Evolutionary conservation across 2,329 filamentous ascomycete genomes (phyloP).

Genomic region (Myrmaecium sp.): DNA sequence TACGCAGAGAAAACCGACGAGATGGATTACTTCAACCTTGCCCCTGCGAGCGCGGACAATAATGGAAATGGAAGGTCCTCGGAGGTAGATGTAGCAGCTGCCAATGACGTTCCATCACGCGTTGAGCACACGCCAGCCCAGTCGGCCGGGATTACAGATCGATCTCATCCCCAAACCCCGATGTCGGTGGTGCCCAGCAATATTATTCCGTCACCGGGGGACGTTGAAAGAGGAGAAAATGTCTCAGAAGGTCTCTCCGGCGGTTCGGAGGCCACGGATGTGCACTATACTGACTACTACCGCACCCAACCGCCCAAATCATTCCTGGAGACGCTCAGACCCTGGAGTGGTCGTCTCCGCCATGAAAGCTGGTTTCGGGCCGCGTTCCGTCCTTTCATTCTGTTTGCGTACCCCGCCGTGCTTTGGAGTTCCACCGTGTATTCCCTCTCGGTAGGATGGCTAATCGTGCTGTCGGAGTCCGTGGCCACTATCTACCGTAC

Average conservation of each 20-base stretch:
- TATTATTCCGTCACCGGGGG: no score
- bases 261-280: not conserved
- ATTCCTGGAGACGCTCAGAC: slow-evolving; percentile 55
- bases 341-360: slow-evolving; percentile 63
- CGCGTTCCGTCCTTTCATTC: slow-evolving; percentile 62
- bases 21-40: slow-evolving; percentile 10
- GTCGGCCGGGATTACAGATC: no score
- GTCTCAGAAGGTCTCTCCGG: slow-evolving; percentile 5
- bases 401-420: slow-evolving; percentile 76
- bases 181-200: no score
- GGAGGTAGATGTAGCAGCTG: not conserved
- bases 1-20: slow-evolving; percentile 10
- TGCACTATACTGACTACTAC: slow-evolving; percentile 52
- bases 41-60: not conserved
- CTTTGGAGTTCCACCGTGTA: slow-evolving; percentile 81
- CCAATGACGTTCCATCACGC: not conserved
- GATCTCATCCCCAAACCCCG: slow-evolving; percentile 1
- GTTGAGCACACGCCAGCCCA: not conserved
- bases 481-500: slow-evolving; percentile 65
- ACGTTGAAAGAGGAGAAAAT: no score
- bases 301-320: slow-evolving; percentile 50
- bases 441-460: slow-evolving; percentile 77
- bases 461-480: slow-evolving; percentile 85
- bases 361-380: slow-evolving; percentile 67
- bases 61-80: not conserved